Conservation (phyloP, 768 basidiomycete genomes). For the Boletus edulis region DNA sequence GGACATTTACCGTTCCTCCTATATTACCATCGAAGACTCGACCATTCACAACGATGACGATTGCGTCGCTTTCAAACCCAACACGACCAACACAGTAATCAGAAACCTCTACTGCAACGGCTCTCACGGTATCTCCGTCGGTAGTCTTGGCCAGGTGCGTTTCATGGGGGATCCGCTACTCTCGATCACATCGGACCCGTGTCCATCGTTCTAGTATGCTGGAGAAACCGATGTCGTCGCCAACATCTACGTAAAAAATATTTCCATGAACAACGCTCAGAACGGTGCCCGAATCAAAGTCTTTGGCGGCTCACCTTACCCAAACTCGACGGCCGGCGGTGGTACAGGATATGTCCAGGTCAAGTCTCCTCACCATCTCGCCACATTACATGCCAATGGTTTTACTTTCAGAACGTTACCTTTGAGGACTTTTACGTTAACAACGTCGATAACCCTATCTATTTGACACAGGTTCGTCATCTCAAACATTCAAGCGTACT, state of each 20-base stretch:
- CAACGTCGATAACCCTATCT: constrained; percentile 43
- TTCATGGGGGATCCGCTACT: neutral
- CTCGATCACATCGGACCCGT: neutral
- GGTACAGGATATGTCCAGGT: constrained; percentile 43
- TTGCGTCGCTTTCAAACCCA: constrained; percentile 30
- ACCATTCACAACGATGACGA: constrained; percentile 43
- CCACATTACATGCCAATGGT: neutral
- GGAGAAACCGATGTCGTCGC: constrained; percentile 42
- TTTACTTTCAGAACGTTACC: constrained; percentile 17
- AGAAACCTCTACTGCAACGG: constrained; percentile 42
- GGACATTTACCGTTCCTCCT: constrained; percentile 45
- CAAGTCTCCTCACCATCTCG: neutral
- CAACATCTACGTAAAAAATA: constrained; percentile 41
- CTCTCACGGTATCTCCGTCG: constrained; percentile 44
- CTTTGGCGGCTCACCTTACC: constrained; percentile 43
- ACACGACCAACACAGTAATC: constrained; percentile 40
- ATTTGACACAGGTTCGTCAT: constrained; percentile 33
- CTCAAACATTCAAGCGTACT: neutral
- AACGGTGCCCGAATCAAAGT: constrained; percentile 55
- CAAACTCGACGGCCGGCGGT: constrained; percentile 40
- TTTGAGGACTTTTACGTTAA: constrained; percentile 28
- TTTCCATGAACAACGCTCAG: constrained; percentile 44
- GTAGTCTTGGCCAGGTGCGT: constrained; percentile 42
- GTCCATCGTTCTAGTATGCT: constrained; percentile 27
- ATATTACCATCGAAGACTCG: constrained; percentile 35